Base-by-base conservation (phyloP, 148 eudicot genomes). In the Cornus kousa region DNA sequence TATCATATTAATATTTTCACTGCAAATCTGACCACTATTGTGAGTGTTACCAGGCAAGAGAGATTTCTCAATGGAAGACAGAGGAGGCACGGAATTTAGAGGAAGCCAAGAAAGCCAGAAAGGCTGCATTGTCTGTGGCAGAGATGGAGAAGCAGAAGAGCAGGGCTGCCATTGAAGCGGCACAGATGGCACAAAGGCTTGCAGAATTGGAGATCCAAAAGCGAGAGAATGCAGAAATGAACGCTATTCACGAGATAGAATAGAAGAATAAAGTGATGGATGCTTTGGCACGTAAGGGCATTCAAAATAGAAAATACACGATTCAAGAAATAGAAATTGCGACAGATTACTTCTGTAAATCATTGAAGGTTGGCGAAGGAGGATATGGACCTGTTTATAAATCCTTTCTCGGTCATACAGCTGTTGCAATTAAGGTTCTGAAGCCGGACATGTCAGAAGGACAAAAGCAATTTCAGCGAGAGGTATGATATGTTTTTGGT, bases 321-420 rank as follows among this genome's bases (percentile, higher is more conserved):
- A 86, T 90, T 67, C 85, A 91, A 72, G 97, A 94, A 67, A 89
- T 94, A 64, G 92, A 91, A 82, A 16, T 16, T 19, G 95, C 94
- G 70, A 94, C 98, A 9, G 62, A 90, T 62, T 65, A 87, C 70
- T 94, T 92, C 84, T 79, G 89, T 11, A 67, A 55, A 13, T 80
- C 97, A 22, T 70, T 78, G 48, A 90, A 92, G 88, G 82, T 94
- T 75, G 98, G 98, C 50, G 98, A 92, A 86, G 98, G 98, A 32
- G 97, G 95, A 59, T 94, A 93, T 80, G 98, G 98, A 79, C 98
- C 97, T 62, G 98, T 94, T 39, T 94, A 87, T 62, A 85, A 82
- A 81, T 91, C 84, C 79, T 71, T 57, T n/a, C 94, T 94, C 59
- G 89, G 89, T 66, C 84, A 91, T 79, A 94, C 95, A 12, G 79